phyloP scores from a whole-genome alignment of 148 eudicot genomes.

The Arbutus unedo region DNA sequence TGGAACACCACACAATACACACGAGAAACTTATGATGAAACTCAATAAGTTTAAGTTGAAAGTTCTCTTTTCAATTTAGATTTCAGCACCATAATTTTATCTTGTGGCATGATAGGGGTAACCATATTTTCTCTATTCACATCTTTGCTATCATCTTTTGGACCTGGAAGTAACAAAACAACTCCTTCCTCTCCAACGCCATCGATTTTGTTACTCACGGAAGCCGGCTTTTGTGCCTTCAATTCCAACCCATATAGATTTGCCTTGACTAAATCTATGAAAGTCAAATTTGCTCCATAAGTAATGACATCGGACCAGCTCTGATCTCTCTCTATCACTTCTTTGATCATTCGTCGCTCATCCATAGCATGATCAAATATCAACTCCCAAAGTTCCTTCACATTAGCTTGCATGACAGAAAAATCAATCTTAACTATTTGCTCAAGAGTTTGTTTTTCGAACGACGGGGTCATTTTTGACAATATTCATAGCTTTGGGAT shows the following conservation, averaged over 20 bases:
- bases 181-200: constrained; percentile 70
- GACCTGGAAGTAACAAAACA: constrained; percentile 51
- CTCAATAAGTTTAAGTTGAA: constrained; percentile 7
- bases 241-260: constrained; percentile 44
- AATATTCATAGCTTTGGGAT: constrained; percentile 47
- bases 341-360: constrained; percentile 39
- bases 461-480: constrained; percentile 19
- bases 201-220: constrained; percentile 42
- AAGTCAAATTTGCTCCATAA: constrained; percentile 77
- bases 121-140: constrained; percentile 40
- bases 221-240: constrained; percentile 41
- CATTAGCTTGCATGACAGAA: constrained; percentile 26
- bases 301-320: constrained; percentile 43
- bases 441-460: constrained; percentile 15
- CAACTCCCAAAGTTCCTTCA: constrained; percentile 30
- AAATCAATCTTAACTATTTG: constrained; percentile 21
- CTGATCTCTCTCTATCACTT: constrained; percentile 35
- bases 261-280: constrained; percentile 49
- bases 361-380: constrained; percentile 32
- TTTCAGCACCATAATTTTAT: constrained; percentile 37
- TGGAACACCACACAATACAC: neutral
- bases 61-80: constrained; percentile 37
- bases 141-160: constrained; percentile 7
- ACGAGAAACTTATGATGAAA: neutral
- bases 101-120: constrained; percentile 54